phyloP scores from a whole-genome alignment of 257 asterid species.

The Echites panduratus region DNA sequence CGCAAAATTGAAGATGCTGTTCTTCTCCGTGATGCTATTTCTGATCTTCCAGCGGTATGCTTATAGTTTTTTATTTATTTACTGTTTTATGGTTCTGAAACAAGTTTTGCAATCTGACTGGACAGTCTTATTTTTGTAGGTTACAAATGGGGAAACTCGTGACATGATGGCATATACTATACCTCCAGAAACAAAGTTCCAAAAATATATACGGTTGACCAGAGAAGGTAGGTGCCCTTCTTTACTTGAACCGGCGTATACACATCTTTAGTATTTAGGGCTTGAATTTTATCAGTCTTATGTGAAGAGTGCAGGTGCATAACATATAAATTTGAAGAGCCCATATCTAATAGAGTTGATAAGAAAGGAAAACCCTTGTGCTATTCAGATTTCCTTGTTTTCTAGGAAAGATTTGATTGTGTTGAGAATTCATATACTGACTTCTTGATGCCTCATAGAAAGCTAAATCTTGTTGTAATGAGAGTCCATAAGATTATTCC shows the following conservation, averaged over 20 bases:
- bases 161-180: slow-evolving; percentile 59
- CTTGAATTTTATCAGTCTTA: too few species aligned
- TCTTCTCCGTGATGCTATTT: slow-evolving; percentile 65
- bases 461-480: neutral
- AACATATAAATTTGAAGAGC: too few species aligned
- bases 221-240: slow-evolving; percentile 29
- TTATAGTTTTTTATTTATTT: neutral
- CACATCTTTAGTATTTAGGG: too few species aligned
- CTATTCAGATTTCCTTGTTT: neutral
- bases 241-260: too few species aligned
- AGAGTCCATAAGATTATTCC: neutral
- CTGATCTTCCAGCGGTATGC: slow-evolving; percentile 72
- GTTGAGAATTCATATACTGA: neutral
- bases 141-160: slow-evolving; percentile 40
- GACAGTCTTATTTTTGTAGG: slow-evolving; percentile 17
- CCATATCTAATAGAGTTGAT: neutral
- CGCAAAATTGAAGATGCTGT: slow-evolving; percentile 51
- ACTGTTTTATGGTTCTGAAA: neutral
- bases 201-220: slow-evolving; percentile 48
- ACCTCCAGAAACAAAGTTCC: slow-evolving; percentile 68
- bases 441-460: neutral
- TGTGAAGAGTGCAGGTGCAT: too few species aligned
- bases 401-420: neutral
- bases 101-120: neutral
- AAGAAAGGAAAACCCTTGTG: neutral